Base-by-base conservation (phyloP, 2,329 filamentous ascomycete genomes). In the Bipolaris sorokiniana region DNA sequence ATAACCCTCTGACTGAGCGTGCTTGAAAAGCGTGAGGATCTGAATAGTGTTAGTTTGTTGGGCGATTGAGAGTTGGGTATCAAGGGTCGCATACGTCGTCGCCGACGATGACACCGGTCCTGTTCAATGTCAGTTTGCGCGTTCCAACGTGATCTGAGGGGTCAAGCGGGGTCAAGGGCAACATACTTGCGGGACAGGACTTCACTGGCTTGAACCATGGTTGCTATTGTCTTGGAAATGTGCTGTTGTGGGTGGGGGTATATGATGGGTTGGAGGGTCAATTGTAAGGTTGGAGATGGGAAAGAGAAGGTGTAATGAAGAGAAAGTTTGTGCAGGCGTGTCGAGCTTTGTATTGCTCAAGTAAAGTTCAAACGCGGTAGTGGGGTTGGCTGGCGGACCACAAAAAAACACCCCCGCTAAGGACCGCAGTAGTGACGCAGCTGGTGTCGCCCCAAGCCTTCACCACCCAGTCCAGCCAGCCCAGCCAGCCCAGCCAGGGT, bases 1-100 rank as follows among this genome's bases (percentile, higher is more conserved):
- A 45, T 69, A 69, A 48, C 89, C 82, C 76, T 96, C 86, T 83
- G 95, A 86, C 78, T 93, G 90, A 68, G 91, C 91, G 80, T 97
- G 91, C 81, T 93, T 58, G 55, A 58, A 58, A 15, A 58, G 55
- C 42, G 47, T 44, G 48, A 52, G 40, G 42, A 56, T 26, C 50
- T 52, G 41, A 13, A 15, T 4, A 20, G 16, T 37, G 41, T 52
- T 22, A 52, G 23, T 31, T 31, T 6, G 11, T 18, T 38, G 41
- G 16, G 44, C 41, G 31, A 22, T 15, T 20, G 33, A 45, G 11
- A 26, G n/a, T 23, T 22, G 18, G 16, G 86, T 84, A 97, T 97
- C 74, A 97, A 90, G 46, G n/a, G 76, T 79, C 64, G 67, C 66
- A 54, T 65, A 88, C 86, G 77, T 89, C 86, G 68, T 88, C 86